phyloP scores from a whole-genome alignment of 2,329 filamentous ascomycete genomes.

The Fusarium caatingaense region DNA sequence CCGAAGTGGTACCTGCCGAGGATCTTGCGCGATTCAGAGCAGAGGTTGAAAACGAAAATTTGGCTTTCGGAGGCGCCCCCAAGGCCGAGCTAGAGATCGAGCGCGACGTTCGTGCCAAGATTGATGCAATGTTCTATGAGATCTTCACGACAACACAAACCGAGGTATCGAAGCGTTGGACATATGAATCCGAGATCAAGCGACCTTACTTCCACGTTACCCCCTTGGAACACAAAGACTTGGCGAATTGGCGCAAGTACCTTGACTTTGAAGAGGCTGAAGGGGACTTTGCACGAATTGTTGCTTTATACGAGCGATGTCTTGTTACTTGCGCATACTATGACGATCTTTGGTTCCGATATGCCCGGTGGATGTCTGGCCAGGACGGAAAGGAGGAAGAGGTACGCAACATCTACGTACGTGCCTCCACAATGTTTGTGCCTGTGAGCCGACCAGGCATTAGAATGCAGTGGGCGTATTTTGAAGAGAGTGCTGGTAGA shows the following conservation, averaged over 20 bases:
- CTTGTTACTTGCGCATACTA: constrained; percentile 93
- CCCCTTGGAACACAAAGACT: constrained; percentile 85
- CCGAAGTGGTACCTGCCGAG: constrained; percentile 77
- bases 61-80: constrained; percentile 61
- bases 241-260: constrained; percentile 94
- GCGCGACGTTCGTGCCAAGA: constrained; percentile 80
- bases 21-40: constrained; percentile 74
- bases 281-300: constrained; percentile 77
- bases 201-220: constrained; percentile 97
- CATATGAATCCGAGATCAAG: constrained; percentile 93
- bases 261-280: constrained; percentile 94
- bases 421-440: constrained; percentile 85
- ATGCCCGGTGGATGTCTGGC: constrained; percentile 90
- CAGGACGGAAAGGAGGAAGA: constrained; percentile 88
- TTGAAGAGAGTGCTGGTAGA: constrained; percentile 87
- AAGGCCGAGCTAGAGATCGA: constrained; percentile 84
- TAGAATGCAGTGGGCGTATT: constrained; percentile 91
- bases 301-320: constrained; percentile 93
- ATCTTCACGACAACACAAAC: constrained; percentile 83
- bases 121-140: constrained; percentile 84
- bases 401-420: constrained; percentile 89
- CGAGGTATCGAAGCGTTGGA: constrained; percentile 93
- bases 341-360: constrained; percentile 98
- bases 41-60: constrained; percentile 76
- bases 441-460: constrained; percentile 87